Conservation (phyloP, 1,139 yeast genomes). For the Sugiyamaella pinicola region DNA sequence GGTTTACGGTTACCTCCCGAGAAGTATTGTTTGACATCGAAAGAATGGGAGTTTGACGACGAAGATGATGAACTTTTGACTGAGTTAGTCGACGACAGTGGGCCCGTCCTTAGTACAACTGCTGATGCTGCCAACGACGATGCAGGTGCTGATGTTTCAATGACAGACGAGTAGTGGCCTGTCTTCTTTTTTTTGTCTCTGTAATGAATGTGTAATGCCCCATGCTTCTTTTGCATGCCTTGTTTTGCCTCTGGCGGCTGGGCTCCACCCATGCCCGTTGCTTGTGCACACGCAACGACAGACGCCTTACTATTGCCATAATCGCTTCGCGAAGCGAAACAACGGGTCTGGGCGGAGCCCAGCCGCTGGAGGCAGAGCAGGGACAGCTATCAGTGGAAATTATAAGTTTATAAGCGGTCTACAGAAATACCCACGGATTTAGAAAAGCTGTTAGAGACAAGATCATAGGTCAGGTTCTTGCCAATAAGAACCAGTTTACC, state of each 20-base stretch:
- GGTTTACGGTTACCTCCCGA: conserved; percentile 96
- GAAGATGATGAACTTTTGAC: conserved; percentile 44
- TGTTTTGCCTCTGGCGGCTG: conserved; percentile 4
- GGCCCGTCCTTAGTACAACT: neutral
- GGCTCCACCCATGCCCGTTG: conserved; percentile 8
- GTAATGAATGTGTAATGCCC: conserved; percentile 10
- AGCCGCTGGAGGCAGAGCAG: neutral
- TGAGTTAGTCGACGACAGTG: conserved; percentile 27
- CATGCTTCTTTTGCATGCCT: neutral
- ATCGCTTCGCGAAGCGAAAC: neutral
- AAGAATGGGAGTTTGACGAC: conserved; percentile 66
- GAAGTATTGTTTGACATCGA: conserved; percentile 88
- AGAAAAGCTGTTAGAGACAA: conserved; percentile 20
- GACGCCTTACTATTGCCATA: neutral
- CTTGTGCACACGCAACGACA: no score
- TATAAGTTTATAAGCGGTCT: conserved; percentile 1
- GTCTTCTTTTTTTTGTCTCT: neutral
- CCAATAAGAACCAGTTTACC: conserved; percentile 84
- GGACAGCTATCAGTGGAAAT: no score
- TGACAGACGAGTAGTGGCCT: conserved; percentile 10
- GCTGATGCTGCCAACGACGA: neutral
- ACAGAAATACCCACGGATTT: conserved; percentile 1
- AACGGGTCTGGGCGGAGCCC: neutral
- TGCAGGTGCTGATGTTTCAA: conserved; percentile 10
- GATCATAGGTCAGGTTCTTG: conserved; percentile 49